These are phyloP conservation scores for Suillus subaureus DNA, from an alignment of 768 basidiomycete genomes.

Conservation along the genomic window DNA sequence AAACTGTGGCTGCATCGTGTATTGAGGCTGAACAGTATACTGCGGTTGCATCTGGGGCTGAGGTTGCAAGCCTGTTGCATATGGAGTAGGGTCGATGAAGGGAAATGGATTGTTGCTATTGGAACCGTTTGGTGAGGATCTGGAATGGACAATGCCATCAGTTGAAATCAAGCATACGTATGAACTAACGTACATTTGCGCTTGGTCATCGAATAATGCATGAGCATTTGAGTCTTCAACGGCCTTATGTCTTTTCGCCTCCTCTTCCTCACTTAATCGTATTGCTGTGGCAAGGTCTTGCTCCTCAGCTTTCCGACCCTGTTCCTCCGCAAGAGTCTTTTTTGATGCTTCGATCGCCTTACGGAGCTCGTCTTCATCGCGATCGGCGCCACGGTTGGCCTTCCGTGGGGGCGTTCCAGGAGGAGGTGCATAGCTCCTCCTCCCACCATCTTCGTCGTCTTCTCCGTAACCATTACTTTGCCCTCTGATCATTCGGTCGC, in stretches of 20 bases:
- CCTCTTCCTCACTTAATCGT: slow-evolving; percentile 88
- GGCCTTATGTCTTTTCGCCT: slow-evolving; percentile 69
- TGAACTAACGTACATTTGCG: slow-evolving; percentile 63
- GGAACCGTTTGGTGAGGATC: slow-evolving; percentile 35
- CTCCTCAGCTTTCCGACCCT: slow-evolving; percentile 66
- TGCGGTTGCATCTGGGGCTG: slow-evolving; percentile 67
- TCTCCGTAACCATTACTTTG: slow-evolving; percentile 43
- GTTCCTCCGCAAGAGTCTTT: slow-evolving; percentile 68
- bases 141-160: slow-evolving; percentile 19
- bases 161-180: slow-evolving; percentile 5
- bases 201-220: slow-evolving; percentile 84
- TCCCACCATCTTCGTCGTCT: slow-evolving; percentile 30
- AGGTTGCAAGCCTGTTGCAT: slow-evolving; percentile 57
- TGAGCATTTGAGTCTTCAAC: slow-evolving; percentile 74
- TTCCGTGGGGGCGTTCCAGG: slow-evolving; percentile 20
- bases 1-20: slow-evolving; percentile 76
- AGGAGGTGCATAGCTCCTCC: slow-evolving; percentile 10
- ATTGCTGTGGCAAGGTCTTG: slow-evolving; percentile 84
- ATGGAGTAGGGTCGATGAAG: slow-evolving; percentile 59
- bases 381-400: slow-evolving; percentile 29
- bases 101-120: slow-evolving; percentile 57
- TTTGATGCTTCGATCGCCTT: slow-evolving; percentile 92
- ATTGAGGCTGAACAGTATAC: slow-evolving; percentile 79
- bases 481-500: slow-evolving; percentile 88
- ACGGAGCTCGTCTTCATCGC: slow-evolving; percentile 82